Conservation (phyloP, 108 stramenopile genomes). For the Ochromonas danica region DNA sequence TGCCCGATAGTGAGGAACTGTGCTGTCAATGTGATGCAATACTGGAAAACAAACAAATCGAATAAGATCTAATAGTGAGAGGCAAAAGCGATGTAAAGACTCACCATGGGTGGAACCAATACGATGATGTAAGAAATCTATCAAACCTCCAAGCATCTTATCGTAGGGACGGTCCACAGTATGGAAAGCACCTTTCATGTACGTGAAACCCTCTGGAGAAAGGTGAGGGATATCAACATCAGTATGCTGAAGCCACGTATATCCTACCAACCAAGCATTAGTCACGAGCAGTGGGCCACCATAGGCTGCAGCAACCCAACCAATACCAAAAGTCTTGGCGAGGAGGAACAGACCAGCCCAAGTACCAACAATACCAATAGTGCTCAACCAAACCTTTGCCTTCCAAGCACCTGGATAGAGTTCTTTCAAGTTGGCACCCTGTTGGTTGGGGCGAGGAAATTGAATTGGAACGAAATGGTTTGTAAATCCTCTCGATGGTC, state of each 20-base stretch:
- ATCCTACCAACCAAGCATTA: neutral
- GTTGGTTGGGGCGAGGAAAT: neutral
- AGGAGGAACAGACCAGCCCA: conserved; percentile 20
- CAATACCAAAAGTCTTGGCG: neutral
- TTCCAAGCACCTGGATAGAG: conserved; percentile 52
- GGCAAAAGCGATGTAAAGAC: no score
- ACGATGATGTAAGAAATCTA: neutral
- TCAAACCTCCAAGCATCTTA: neutral
- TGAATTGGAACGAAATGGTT: conserved; percentile 49
- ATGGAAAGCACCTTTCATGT: neutral
- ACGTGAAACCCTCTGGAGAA: neutral
- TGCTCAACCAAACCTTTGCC: conserved; percentile 45
- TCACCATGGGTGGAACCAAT: neutral
- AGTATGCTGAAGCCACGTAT: neutral
- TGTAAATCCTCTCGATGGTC: conserved; percentile 47
- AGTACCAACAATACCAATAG: conserved; percentile 41
- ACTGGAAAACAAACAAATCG: neutral
- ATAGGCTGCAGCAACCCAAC: neutral
- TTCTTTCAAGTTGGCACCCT: conserved; percentile 44
- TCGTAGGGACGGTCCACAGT: neutral
- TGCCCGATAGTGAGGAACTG: conserved; percentile 80
- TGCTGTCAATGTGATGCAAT: neutral
- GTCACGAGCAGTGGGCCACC: neutral
- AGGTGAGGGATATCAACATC: neutral
- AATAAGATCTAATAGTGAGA: no score